These are phyloP conservation scores for Lippia alba DNA, from an alignment of 305 asterid species.

Conservation along the genomic window DNA sequence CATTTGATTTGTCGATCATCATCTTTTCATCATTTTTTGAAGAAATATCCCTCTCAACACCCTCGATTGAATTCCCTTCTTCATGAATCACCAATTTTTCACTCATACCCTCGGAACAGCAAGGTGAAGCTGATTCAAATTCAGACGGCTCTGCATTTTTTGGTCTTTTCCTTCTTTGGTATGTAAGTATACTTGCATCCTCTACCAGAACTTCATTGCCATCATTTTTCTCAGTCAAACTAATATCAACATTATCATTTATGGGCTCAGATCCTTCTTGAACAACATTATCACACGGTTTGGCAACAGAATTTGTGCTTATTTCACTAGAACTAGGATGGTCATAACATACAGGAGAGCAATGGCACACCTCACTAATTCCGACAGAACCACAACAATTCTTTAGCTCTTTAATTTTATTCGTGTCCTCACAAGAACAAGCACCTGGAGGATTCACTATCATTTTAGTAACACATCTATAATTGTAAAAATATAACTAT, in stretches of 20 bases:
- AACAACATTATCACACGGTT: conserved; percentile 23
- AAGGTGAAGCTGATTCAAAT: conserved; percentile 29
- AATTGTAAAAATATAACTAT: conserved; percentile 9
- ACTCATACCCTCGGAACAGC: conserved; percentile 29
- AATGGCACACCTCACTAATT: conserved; percentile 23
- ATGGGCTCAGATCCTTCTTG: conserved; percentile 30
- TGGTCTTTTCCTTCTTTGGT: conserved; percentile 32
- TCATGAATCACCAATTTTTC: conserved; percentile 40
- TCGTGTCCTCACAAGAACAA: conserved; percentile 26
- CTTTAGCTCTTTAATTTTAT: conserved; percentile 28
- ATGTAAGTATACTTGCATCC: conserved; percentile 11
- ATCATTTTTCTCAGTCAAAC: conserved; percentile 33
- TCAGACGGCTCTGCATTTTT: conserved; percentile 38
- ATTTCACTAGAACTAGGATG: conserved; percentile 27
- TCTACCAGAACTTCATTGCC: conserved; percentile 33
- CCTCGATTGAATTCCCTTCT: conserved; percentile 37
- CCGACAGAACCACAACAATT: conserved; percentile 29
- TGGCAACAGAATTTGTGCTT: conserved; percentile 26
- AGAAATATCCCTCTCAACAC: conserved; percentile 36
- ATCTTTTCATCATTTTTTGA: conserved; percentile 18
- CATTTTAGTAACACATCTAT: conserved; percentile 11
- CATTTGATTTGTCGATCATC: conserved; percentile 29
- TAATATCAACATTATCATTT: conserved; percentile 21
- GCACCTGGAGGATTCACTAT: conserved; percentile 29
- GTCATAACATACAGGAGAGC: conserved; percentile 29